A percentile compares a stretch with the other conserved stretches of the same genome.
phyloP scores from a whole-genome alignment of 257 asterid genomes.

The Forsythia viridissima region DNA sequence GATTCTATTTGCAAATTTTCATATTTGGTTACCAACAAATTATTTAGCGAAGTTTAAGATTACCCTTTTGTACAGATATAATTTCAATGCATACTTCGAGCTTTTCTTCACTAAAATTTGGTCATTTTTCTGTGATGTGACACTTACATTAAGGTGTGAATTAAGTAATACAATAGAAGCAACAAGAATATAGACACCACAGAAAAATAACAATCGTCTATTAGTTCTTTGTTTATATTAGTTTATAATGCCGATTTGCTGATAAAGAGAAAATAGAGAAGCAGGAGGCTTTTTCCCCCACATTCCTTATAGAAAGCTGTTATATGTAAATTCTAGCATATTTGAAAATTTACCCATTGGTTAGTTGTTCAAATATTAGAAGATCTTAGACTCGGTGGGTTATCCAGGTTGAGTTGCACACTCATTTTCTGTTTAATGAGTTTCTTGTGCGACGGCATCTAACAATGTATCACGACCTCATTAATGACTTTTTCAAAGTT shows the following conservation, averaged over 20 bases:
- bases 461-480: too few species aligned
- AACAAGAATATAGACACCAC: neutral
- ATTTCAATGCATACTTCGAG: neutral
- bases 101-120: neutral
- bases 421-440: too few species aligned
- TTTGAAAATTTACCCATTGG: too few species aligned
- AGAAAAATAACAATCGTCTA: neutral
- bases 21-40: neutral
- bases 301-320: too few species aligned
- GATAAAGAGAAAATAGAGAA: too few species aligned
- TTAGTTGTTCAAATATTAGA: too few species aligned
- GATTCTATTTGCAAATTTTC: neutral
- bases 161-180: neutral
- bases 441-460: too few species aligned
- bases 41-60: neutral
- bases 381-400: slow-evolving; percentile 29
- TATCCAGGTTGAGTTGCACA: slow-evolving; percentile 68
- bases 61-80: neutral
- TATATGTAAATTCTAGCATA: too few species aligned
- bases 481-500: too few species aligned
- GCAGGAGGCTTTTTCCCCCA: too few species aligned
- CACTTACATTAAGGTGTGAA: neutral
- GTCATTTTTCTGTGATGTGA: neutral
- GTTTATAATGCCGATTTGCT: neutral
- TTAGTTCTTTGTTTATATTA: too few species aligned